Percentiles rank a stretch among this genome's conserved stretches.
phyloP scores from a whole-genome alignment of 139 green algal species.

The Trebouxia sp. region DNA sequence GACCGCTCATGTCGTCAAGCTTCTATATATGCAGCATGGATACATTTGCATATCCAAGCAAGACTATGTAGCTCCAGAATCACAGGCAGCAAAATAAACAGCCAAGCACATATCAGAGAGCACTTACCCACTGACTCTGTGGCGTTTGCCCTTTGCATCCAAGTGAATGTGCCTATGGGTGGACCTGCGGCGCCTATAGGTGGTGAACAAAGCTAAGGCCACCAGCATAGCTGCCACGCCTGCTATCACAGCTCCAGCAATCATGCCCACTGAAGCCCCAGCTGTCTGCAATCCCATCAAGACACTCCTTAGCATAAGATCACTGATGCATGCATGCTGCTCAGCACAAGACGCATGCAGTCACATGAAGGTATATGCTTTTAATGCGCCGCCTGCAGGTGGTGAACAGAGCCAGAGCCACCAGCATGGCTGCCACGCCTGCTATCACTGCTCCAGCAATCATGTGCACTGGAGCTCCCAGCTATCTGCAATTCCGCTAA shows the following conservation, averaged over 20 bases:
- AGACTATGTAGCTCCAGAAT: no score
- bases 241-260: constrained; percentile 2
- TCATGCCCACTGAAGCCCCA: constrained; percentile 22
- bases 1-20: no score
- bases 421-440: constrained; percentile 16
- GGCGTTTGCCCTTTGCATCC: neutral
- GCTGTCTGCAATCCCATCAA: constrained; percentile 13
- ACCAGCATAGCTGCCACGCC: constrained; percentile 32
- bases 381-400: constrained; percentile 1
- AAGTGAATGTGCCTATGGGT: neutral
- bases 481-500: constrained; percentile 3
- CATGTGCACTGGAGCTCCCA: neutral
- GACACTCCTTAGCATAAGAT: no score
- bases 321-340: no score
- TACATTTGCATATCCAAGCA: no score
- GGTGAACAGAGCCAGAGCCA: neutral
- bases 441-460: neutral
- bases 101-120: no score
- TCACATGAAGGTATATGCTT: no score
- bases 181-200: constrained; percentile 27
- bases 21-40: no score
- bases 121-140: neutral
- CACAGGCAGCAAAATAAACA: no score
- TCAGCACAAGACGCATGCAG: neutral
- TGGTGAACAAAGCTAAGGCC: constrained; percentile 24